phyloP scores from a whole-genome alignment of 768 basidiomycete genomes.

The Tricholoma flavovirens region DNA sequence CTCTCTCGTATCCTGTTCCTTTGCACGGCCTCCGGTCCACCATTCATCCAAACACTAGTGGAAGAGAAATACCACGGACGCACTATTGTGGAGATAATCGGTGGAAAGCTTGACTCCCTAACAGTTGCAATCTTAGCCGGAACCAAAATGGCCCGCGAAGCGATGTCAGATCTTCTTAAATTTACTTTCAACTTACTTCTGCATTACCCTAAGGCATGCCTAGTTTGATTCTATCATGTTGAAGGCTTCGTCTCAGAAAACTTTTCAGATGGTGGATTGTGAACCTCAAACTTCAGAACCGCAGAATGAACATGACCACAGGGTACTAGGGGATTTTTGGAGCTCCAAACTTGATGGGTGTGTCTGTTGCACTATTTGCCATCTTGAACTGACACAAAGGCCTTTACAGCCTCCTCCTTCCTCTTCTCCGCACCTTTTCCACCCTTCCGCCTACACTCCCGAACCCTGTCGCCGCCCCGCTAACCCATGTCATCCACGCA shows the following conservation, averaged over 20 bases:
- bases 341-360: slow-evolving; percentile 66
- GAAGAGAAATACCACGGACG: slow-evolving; percentile 55
- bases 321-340: slow-evolving; percentile 73
- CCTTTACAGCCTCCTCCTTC: slow-evolving; percentile 53
- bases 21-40: slow-evolving; percentile 47
- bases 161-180: slow-evolving; percentile 81
- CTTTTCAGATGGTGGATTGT: slow-evolving; percentile 33
- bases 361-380: slow-evolving; percentile 19
- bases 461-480: slow-evolving; percentile 62
- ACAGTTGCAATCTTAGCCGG: slow-evolving; percentile 42
- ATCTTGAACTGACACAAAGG: background rate
- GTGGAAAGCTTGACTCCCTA: slow-evolving; percentile 54
- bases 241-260: background rate
- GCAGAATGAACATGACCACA: slow-evolving; percentile 26
- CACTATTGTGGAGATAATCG: slow-evolving; percentile 59
- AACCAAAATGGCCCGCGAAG: slow-evolving; percentile 56
- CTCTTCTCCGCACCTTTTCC: slow-evolving; percentile 66
- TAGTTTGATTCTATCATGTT: background rate
- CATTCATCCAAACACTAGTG: slow-evolving; percentile 54
- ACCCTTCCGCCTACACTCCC: slow-evolving; percentile 56
- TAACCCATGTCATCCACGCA: slow-evolving; percentile 78
- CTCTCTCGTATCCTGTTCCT: slow-evolving; percentile 75
- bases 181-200: slow-evolving; percentile 75
- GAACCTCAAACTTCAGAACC: slow-evolving; percentile 37
- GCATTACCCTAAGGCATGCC: slow-evolving; percentile 71